phyloP scores from a whole-genome alignment of 1,139 yeast genomes.

The Nadsonia commutata region DNA sequence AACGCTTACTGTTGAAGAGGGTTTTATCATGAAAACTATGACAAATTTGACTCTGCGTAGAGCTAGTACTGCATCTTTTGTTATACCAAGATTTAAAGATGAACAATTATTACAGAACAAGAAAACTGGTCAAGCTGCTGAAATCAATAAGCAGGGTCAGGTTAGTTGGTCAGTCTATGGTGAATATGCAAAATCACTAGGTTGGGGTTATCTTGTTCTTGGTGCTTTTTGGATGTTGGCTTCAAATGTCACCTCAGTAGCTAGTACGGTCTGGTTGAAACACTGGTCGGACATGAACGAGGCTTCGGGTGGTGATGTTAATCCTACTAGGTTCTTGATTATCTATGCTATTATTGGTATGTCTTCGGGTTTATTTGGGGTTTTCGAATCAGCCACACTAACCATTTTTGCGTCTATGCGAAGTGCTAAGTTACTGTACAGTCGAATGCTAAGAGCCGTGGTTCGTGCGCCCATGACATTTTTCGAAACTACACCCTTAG shows the following conservation, averaged over 20 bases:
- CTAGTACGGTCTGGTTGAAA: constrained; percentile 5
- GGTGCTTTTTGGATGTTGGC: constrained; percentile 2
- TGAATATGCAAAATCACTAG: constrained; percentile 5
- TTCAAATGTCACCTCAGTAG: constrained; percentile 3
- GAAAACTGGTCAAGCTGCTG: constrained; percentile 2
- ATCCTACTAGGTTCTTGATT: constrained; percentile 1
- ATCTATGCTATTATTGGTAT: constrained; percentile 49
- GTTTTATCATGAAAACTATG: not conserved
- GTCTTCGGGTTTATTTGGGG: constrained; percentile 39
- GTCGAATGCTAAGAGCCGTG: constrained; percentile 64
- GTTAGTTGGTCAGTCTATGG: constrained; percentile 4
- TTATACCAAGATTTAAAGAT: constrained; percentile 2
- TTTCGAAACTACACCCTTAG: constrained; percentile 55
- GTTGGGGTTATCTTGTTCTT: constrained; percentile 1
- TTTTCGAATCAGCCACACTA: constrained; percentile 50
- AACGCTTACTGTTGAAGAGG: constrained; percentile 1
- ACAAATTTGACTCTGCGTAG: constrained; percentile 3
- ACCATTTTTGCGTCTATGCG: constrained; percentile 72
- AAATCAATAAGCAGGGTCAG: constrained; percentile 2
- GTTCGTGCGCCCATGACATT: constrained; percentile 62
- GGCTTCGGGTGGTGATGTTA: not conserved
- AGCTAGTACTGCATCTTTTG: constrained; percentile 2
- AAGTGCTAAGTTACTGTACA: constrained; percentile 68
- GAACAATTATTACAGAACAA: constrained; percentile 1
- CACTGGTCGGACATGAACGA: constrained; percentile 3